Base-by-base conservation (phyloP, 768 basidiomycete species). In the Antrodiella citrinella region DNA sequence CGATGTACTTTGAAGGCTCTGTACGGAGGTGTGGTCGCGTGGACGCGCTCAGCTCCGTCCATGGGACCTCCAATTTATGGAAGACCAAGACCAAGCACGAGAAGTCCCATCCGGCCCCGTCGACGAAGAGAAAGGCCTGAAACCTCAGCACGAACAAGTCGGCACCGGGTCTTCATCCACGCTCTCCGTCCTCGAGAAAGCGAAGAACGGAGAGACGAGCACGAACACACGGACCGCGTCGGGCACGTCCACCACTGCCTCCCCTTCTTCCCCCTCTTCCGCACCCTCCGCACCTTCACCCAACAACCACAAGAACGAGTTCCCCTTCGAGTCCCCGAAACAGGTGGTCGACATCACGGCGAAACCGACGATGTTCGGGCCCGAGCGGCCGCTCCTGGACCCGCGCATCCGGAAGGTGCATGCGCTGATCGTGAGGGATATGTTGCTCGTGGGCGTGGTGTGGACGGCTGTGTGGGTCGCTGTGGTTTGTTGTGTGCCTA, bases 61-160 rank as follows among this genome's bases (percentile, higher is more conserved):
- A 4, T 73, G 72, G 72, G 71, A 73, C 52, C 59, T 73, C 51
- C 49, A 64, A 53, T 63, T 66, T 26, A 57, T 58, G 7, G 30
- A 35, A 15, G 30, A 35, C 7, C n/a, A n/a, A n/a, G n/a, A n/a
- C n/a, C n/a, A n/a, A n/a, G n/a, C n/a, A n/a, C n/a, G 18, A 10
- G 35, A 38, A 10, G 10, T 38, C 35, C 18, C 35, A 38, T 10
- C 35, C 35, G 35, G 10, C 10, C 35, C 35, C 18, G 10, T 18
- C 10, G 10, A 38, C 18, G 10, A 10, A 38, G 35, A 38, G 18
- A 18, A 38, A n/a, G n/a, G n/a, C n/a, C n/a, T n/a, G 35, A 10
- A 38, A 38, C 35, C 35, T 38, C 35, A 18, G 10, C 10, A 38
- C 35, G 10, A 10, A 38, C 18, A 10, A 10, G 35, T 10, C 35